Evolutionary conservation across 768 basidiomycete species (phyloP), one percentile per base, ranked within the genome.

Genomic region (Crassisporium funariophilum): DNA sequence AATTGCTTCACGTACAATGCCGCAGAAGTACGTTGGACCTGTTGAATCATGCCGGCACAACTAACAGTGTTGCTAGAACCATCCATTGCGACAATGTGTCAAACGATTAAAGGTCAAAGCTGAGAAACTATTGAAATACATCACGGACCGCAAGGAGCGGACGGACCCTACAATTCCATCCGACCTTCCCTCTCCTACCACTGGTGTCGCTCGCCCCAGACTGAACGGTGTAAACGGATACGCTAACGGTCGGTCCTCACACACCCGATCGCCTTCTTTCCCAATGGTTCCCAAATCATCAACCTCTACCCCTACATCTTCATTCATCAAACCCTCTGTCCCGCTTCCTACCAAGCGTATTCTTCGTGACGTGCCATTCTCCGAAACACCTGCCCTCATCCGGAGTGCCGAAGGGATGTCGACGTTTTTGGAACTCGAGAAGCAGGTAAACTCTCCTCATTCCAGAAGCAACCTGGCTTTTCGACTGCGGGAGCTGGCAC

Each of bases 1-100:
- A 99, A 98, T 55, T 98, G 95, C 67, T 80, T 87, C 53, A 83
- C 79, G 4, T 98, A 98, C 66, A 99, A 99, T 65, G 86, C 90
- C 13, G 79, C 84, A 9, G 88, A 93, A 73, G 95, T 92, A 56
- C 50, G 87, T 77, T n/a, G 12, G 34, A 11, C 27, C 24, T 35
- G 27, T 39, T 25, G 10, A 36, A 35, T 36, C 17, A 13, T 19
- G 19, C 44, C 22, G 27, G 20, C 34, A 12, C 31, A 34, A 15
- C 20, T 15, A 25, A 31, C 29, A 34, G 20, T 16, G 24, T 16
- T 20, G 41, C 47, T 65, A 97, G 93, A 82, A 83, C 46, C 95
- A 99, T 62, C 95, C 91, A 2, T 78, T 99, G 35, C 84, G 93
- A 35, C 79, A 77, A 44, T 88, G 87, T 50, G 94, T 90, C 2